These are phyloP conservation scores for Neurospora sp. DNA, from an alignment of 495 filamentous ascomycete genomes.

Conservation along the genomic window DNA sequence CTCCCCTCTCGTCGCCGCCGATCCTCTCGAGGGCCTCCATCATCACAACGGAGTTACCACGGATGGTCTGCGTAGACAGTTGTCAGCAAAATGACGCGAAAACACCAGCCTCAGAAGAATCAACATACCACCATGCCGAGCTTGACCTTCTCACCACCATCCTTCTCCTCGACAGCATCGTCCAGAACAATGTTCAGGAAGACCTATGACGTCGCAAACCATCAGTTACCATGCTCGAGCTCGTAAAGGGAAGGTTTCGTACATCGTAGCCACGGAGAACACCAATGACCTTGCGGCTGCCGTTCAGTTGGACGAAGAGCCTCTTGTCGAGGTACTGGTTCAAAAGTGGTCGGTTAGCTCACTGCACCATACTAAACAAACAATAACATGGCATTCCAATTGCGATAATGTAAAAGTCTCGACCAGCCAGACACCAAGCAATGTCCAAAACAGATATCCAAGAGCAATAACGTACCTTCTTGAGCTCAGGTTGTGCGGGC, in stretches of 20 bases:
- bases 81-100: not conserved
- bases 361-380: not conserved
- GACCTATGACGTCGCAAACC: constrained; percentile 45
- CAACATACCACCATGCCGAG: constrained; percentile 84
- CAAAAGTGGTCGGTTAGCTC: constrained; percentile 2
- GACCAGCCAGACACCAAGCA: not conserved
- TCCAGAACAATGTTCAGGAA: constrained; percentile 98
- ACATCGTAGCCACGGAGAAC: constrained; percentile 95
- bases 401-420: not conserved
- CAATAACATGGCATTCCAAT: not conserved
- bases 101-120: not conserved
- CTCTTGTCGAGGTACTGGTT: constrained; percentile 96
- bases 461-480: constrained; percentile 57
- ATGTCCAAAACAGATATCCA: not conserved
- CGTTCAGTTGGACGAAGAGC: constrained; percentile 94
- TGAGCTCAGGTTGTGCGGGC: constrained; percentile 96
- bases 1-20: constrained; percentile 34
- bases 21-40: constrained; percentile 66
- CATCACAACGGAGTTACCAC: constrained; percentile 95
- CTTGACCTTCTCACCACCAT: constrained; percentile 78
- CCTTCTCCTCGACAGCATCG: constrained; percentile 94
- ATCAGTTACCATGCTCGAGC: not conserved
- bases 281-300: constrained; percentile 93
- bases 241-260: constrained; percentile 15
- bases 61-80: constrained; percentile 46